A percentile compares a stretch with the other conserved stretches of the same genome.
Evolutionary conservation across 371 early-diverging fungal genomes (phyloP).

Genomic region (Rhizopus sp.): DNA sequence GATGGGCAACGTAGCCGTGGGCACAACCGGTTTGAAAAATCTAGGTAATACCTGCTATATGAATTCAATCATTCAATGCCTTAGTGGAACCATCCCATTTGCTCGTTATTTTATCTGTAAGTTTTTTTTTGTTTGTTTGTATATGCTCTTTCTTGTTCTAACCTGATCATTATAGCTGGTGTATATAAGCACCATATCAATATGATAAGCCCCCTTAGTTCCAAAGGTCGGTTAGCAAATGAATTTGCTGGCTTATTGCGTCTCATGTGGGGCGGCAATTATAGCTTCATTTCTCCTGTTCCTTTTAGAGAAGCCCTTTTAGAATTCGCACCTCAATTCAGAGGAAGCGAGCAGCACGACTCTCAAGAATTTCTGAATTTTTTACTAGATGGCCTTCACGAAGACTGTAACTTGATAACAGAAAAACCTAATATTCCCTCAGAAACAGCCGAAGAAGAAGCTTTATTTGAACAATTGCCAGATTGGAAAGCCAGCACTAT

Average conservation of each 20-base stretch:
- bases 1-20: constrained; percentile 35
- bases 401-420: constrained; percentile 60
- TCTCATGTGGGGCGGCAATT: constrained; percentile 69
- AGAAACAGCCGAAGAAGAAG: constrained; percentile 41
- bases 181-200: constrained; percentile 74
- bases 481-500: constrained; percentile 56
- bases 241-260: constrained; percentile 70
- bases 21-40: constrained; percentile 85
- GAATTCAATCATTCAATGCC: constrained; percentile 88
- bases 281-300: constrained; percentile 58
- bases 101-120: constrained; percentile 72
- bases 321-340: constrained; percentile 59
- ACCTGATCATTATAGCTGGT: constrained; percentile 52
- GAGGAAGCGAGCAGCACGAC: constrained; percentile 69
- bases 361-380: constrained; percentile 73
- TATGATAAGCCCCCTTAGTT: constrained; percentile 78
- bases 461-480: constrained; percentile 39
- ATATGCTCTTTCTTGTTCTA: constrained; percentile 5
- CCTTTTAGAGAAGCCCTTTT: constrained; percentile 33
- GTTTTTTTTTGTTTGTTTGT: constrained; percentile 16
- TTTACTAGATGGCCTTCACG: constrained; percentile 75
- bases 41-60: constrained; percentile 64
- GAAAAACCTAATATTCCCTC: constrained; percentile 27
- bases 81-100: constrained; percentile 57
- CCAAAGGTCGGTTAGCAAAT: constrained; percentile 73